These are phyloP conservation scores for Metrosideros polymorpha DNA, from an alignment of 441 rosid species.

Conservation along the genomic window DNA sequence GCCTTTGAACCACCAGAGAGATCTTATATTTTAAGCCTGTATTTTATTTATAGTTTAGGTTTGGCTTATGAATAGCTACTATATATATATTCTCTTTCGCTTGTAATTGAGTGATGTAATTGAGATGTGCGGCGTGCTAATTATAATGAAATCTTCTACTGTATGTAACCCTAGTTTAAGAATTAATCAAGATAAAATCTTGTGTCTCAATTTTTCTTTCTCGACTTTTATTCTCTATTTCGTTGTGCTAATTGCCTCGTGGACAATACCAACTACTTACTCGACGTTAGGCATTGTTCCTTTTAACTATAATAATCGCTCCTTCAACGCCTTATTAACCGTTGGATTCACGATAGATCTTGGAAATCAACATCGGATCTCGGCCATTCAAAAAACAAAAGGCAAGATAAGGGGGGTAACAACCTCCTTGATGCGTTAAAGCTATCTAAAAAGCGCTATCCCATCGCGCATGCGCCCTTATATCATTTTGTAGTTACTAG, in stretches of 20 bases:
- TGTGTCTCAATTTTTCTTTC: no score
- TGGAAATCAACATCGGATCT: neutral
- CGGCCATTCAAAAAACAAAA: fast-evolving
- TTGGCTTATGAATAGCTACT: no score
- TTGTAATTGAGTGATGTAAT: no score
- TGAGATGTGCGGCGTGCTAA: no score
- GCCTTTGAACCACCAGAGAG: no score
- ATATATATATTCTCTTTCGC: no score
- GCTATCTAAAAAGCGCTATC: neutral
- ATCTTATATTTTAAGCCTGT: no score
- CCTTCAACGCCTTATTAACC: fast-evolving
- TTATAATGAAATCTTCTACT: no score
- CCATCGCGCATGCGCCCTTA: neutral
- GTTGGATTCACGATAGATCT: fast-evolving
- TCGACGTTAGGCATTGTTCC: neutral
- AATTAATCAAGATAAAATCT: no score
- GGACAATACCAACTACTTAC: neutral
- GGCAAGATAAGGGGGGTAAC: neutral
- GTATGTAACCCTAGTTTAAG: no score
- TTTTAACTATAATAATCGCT: neutral
- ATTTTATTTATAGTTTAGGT: no score
- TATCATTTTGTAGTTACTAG: neutral
- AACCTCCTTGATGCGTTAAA: neutral
- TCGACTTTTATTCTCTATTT: no score
- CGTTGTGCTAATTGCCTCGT: neutral